A percentile compares a stretch with the other conserved stretches of the same genome.
These are phyloP conservation scores for Leccinum holopus DNA, from an alignment of 1,284 basidiomycete genomes.

Conservation along the genomic window DNA sequence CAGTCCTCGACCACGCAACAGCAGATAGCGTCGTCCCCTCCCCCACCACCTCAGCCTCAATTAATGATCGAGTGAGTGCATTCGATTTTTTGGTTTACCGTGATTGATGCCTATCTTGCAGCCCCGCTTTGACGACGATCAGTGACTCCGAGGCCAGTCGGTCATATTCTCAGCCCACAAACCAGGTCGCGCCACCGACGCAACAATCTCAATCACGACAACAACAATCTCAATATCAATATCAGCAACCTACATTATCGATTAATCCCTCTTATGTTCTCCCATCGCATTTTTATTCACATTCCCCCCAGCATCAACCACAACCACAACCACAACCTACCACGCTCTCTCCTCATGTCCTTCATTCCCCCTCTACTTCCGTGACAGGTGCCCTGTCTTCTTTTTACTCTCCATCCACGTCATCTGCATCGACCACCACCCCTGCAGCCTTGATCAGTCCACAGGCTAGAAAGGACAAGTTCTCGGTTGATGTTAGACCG, in stretches of 20 bases:
- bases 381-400: constrained; percentile 43
- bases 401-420: constrained; percentile 32
- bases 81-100: constrained; percentile 3
- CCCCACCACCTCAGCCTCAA: constrained; percentile 34
- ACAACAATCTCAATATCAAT: constrained; percentile 40
- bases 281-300: constrained; percentile 42
- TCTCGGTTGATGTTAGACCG: constrained; percentile 50
- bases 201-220: constrained; percentile 38
- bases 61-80: constrained; percentile 54
- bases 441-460: constrained; percentile 26
- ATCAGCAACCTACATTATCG: constrained; percentile 41
- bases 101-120: constrained; percentile 27
- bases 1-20: constrained; percentile 36
- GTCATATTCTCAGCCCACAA: constrained; percentile 38
- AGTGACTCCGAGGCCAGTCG: constrained; percentile 38
- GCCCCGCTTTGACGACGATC: constrained; percentile 53
- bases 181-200: constrained; percentile 19
- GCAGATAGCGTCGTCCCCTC: constrained; percentile 29
- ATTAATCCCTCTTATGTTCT: constrained; percentile 41
- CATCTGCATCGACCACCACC: constrained; percentile 29
- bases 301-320: constrained; percentile 32
- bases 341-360: constrained; percentile 64
- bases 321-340: constrained; percentile 48
- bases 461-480: constrained; percentile 49
- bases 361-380: constrained; percentile 51